Evolutionary conservation across 345 rosid species (phyloP).

Genomic region (Turnera subulata): DNA sequence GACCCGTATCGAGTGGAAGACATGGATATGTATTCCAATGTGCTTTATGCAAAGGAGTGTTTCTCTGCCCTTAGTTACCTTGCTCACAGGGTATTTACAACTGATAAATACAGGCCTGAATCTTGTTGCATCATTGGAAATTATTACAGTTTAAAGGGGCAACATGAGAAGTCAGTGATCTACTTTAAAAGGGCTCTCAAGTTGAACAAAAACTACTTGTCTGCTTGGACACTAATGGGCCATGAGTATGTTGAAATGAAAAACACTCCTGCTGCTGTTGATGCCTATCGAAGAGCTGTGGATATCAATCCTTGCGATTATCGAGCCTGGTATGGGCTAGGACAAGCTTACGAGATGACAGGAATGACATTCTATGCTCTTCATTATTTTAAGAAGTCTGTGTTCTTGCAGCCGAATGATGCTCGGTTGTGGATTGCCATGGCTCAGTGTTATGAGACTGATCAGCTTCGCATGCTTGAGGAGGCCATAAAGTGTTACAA

Average conservation of each 20-base stretch:
- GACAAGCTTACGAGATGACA: constrained; percentile 97
- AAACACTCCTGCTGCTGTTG: constrained; percentile 92
- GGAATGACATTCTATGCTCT: constrained; percentile 92
- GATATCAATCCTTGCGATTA: constrained; percentile 85
- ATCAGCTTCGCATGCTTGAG: constrained; percentile 85
- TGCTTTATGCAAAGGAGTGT: constrained; percentile 88
- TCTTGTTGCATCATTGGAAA: constrained; percentile 96
- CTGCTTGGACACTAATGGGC: constrained; percentile 99
- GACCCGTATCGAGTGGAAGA: constrained; percentile 92
- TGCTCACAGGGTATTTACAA: constrained; percentile 80
- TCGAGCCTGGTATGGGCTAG: constrained; percentile 97
- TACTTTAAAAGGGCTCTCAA: constrained; percentile 95
- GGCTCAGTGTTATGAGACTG: constrained; percentile 90
- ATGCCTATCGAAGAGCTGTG: constrained; percentile 93
- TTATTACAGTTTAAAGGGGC: constrained; percentile 94
- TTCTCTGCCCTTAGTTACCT: constrained; percentile 85
- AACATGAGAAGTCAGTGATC: constrained; percentile 86
- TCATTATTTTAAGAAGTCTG: constrained; percentile 85
- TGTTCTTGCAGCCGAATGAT: constrained; percentile 85
- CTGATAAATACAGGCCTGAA: constrained; percentile 94
- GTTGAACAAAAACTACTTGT: constrained; percentile 75
- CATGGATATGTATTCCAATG: constrained; percentile 96
- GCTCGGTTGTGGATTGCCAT: constrained; percentile 96
- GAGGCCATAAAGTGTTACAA: constrained; percentile 92
- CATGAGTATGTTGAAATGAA: constrained; percentile 98